Evolutionary conservation across 2,329 filamentous ascomycete genomes (phyloP).

Genomic region (Clonostachys chloroleuca): DNA sequence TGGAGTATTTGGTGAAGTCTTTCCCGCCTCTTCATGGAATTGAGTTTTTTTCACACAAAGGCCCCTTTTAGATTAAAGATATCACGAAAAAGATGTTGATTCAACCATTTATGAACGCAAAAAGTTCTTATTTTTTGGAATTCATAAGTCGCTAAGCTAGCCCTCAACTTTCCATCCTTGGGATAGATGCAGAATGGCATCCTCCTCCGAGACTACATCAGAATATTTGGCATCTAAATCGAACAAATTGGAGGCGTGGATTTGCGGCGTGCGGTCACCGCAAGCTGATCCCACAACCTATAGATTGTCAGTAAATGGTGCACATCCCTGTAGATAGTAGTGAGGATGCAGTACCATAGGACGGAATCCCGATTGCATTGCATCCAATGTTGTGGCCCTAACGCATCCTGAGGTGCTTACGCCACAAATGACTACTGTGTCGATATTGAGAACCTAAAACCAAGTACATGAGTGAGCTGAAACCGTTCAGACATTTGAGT

Average conservation of each 20-base stretch:
- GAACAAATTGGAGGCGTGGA: conserved; percentile 37
- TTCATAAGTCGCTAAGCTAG: too few species aligned
- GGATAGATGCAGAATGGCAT: conserved; percentile 29
- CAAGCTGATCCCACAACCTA: conserved; percentile 37
- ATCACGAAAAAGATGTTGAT: too few species aligned
- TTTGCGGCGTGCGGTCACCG: conserved; percentile 34
- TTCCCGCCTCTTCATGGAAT: too few species aligned
- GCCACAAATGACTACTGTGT: conserved; percentile 39
- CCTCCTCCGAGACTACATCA: conserved; percentile 33
- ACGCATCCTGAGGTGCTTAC: conserved; percentile 42
- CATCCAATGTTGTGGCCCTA: conserved; percentile 35
- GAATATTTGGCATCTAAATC: conserved; percentile 41
- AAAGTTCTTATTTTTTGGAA: too few species aligned
- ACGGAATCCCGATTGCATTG: conserved; percentile 35
- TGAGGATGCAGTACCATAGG: conserved; percentile 28
- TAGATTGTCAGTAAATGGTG: not conserved
- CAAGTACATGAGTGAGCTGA: not conserved
- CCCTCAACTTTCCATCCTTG: conserved; percentile 20
- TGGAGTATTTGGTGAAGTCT: too few species aligned
- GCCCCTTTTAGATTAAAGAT: too few species aligned
- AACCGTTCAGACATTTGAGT: too few species aligned
- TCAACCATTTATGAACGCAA: too few species aligned
- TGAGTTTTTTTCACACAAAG: too few species aligned
- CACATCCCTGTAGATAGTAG: too few species aligned
- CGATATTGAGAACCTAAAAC: conserved; percentile 10